Percentiles rank a stretch among this genome's conserved stretches.
phyloP scores from a whole-genome alignment of 2,329 filamentous ascomycete genomes.

The Xylariaceae sp. region DNA sequence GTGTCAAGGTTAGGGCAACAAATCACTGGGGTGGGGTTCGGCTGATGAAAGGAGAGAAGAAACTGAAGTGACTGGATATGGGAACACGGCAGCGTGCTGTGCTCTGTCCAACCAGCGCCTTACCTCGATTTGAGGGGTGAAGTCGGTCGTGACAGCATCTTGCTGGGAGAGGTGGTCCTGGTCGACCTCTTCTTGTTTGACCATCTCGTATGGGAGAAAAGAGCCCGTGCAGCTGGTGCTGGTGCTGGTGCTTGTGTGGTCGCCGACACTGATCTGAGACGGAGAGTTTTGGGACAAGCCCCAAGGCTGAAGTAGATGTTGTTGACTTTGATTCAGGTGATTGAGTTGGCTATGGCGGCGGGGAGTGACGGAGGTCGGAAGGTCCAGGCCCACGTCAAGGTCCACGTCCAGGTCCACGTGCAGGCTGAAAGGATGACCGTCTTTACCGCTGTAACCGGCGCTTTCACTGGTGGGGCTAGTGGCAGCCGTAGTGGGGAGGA shows the following conservation, averaged over 20 bases:
- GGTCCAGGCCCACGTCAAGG: constrained; percentile 3
- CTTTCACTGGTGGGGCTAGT: constrained; percentile 22
- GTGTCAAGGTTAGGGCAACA: too few relatives aligned
- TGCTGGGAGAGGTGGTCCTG: constrained; percentile 47
- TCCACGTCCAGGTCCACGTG: constrained; percentile 11
- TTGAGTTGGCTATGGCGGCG: neutral
- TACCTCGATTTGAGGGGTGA: constrained; percentile 53
- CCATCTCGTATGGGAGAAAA: constrained; percentile 33
- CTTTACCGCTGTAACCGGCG: constrained; percentile 10
- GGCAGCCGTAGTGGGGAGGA: constrained; percentile 9
- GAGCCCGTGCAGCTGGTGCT: constrained; percentile 9
- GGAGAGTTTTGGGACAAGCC: too few relatives aligned
- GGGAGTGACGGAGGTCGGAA: constrained; percentile 10
- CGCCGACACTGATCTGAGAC: neutral
- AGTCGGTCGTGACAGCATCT: constrained; percentile 55
- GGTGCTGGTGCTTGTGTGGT: constrained; percentile 5
- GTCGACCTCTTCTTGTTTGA: constrained; percentile 29
- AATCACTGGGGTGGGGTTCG: too few relatives aligned
- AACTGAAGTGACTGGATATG: too few relatives aligned
- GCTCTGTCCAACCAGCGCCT: constrained; percentile 17
- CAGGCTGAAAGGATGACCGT: constrained; percentile 5
- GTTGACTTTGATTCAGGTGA: constrained; percentile 1
- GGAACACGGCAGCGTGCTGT: neutral
- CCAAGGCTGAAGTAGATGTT: constrained; percentile 3
- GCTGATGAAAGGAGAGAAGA: too few relatives aligned